Evolutionary conservation across 2,329 filamentous ascomycete species (phyloP), one percentile per base, ranked within the genome.

Genomic region (Corniculantispora saksenae): DNA sequence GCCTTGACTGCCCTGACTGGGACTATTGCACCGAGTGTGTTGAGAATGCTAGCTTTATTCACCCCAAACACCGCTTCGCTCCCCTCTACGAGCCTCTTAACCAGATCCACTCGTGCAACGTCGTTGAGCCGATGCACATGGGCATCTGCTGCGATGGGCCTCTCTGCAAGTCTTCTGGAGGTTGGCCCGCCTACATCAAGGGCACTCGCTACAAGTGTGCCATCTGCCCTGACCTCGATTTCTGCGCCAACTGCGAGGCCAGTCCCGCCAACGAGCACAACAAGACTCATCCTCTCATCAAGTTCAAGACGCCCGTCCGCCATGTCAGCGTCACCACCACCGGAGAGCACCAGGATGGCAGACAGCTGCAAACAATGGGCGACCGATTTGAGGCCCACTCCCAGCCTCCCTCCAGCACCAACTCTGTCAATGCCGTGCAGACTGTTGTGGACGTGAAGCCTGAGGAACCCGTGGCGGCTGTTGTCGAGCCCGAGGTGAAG

Each of bases 191-290:
- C 43, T 97, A 93, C 79, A 97, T 99, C 72, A 84, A 85, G 62
- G 96, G 95, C 60, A 86, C 91, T 67, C 92, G 95, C 69, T 99
- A 95, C 86, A 99, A 99, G 87, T 99, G 95, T 75, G 92, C 94
- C 61, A 90, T 99, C 64, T 99, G 95, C 82, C 85, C 96, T 73
- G 94, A 99, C 76, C 90, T 90, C 40, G 95, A 99, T 79, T 97
- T 97, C 82, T 99, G 95, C 76, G 92, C 91, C 74, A 91, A 87
- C 74, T 99, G 95, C 80, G 96, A 99, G 81, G 93, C 94, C 57
- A 89, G 89, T 72, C 95, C 95, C 9, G 83, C 83, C 69, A 94
- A 96, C 77, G 82, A 81, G 25, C 95, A 99, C 82, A 97, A 98
- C 83, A 89, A 89, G 78, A 97, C 94, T n/a, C 95, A 99, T 73